These are phyloP conservation scores for Tetragonia tetragonoides DNA, from an alignment of 148 eudicot genomes.

Conservation along the genomic window DNA sequence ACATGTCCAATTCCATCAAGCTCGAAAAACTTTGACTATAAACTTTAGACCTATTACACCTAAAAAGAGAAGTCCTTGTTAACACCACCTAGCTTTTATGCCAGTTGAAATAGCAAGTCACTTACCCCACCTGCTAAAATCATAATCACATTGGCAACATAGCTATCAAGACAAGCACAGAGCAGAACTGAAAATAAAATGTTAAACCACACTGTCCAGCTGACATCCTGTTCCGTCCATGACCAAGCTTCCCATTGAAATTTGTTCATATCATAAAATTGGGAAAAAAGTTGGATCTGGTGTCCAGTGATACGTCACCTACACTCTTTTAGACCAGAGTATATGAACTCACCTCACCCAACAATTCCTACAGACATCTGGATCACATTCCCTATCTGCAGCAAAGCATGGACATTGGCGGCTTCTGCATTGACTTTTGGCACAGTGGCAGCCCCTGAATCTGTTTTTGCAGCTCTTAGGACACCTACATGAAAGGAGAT, in stretches of 20 bases:
- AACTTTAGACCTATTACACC: no score
- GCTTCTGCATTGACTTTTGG: constrained; percentile 98
- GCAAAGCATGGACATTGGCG: constrained; percentile 99
- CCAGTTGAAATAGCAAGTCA: no score
- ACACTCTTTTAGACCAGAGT: background rate
- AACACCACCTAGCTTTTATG: no score
- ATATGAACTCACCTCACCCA: constrained; percentile 80
- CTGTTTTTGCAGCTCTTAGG: constrained; percentile 92
- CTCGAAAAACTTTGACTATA: no score
- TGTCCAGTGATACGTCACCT: background rate
- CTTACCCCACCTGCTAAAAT: no score
- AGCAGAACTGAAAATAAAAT: no score
- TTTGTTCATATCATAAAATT: no score
- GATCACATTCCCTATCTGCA: constrained; percentile 98
- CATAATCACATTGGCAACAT: no score
- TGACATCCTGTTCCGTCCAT: background rate
- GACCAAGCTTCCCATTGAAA: background rate
- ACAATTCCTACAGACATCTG: constrained; percentile 99
- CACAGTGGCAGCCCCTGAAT: constrained; percentile 98
- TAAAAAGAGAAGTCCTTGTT: no score
- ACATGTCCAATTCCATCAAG: no score
- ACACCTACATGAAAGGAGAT: constrained; percentile 50
- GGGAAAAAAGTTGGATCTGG: background rate
- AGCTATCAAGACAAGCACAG: no score
- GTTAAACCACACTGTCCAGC: background rate